A percentile compares a stretch with the other conserved stretches of the same genome.
phyloP scores from a whole-genome alignment of 2,329 filamentous ascomycete genomes.

The Alternaria rosae region DNA sequence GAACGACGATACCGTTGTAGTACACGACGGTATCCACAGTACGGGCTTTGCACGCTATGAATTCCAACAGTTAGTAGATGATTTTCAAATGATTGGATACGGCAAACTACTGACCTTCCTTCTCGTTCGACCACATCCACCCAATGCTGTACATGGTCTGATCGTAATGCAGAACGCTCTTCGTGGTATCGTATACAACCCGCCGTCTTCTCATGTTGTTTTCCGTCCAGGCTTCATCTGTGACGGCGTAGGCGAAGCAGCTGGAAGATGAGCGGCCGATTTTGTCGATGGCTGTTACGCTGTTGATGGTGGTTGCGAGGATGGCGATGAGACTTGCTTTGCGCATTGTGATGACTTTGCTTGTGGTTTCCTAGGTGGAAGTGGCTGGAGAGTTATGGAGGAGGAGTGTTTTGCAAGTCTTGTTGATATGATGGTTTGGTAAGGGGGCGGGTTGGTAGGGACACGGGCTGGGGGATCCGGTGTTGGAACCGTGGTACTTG shows the following conservation, averaged over 20 bases:
- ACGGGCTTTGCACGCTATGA: neutral
- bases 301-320: neutral
- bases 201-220: conserved; percentile 3
- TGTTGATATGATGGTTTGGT: neutral
- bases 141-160: conserved; percentile 3
- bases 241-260: neutral
- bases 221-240: neutral
- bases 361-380: neutral
- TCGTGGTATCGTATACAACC: conserved; percentile 7
- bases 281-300: conserved; percentile 2
- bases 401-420: neutral
- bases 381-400: neutral
- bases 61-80: neutral
- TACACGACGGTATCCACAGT: neutral
- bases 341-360: neutral
- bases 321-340: neutral
- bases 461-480: neutral
- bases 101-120: neutral
- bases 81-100: neutral
- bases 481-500: neutral
- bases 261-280: neutral
- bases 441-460: neutral
- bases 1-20: conserved; percentile 2
- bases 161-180: neutral
- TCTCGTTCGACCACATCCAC: conserved; percentile 1